phyloP scores from a whole-genome alignment of 345 rosid species.

The Carallia pectinifolia region DNA sequence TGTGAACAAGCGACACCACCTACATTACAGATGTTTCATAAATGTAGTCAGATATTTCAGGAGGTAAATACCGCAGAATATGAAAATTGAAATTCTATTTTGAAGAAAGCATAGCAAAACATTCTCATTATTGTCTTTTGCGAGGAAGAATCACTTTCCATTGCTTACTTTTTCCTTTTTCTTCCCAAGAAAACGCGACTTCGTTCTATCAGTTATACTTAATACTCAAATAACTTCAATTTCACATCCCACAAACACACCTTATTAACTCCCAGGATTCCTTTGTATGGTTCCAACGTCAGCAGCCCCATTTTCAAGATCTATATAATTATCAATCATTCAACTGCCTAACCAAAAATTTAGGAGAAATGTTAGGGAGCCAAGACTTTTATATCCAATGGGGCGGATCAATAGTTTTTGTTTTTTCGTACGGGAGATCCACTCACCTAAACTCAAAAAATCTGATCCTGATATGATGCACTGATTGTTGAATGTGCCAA shows the following conservation, averaged over 20 bases:
- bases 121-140: too few relatives aligned
- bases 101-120: too few relatives aligned
- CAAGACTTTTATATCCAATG: too few relatives aligned
- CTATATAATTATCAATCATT: not conserved
- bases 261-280: too few relatives aligned
- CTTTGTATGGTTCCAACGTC: too few relatives aligned
- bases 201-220: not conserved
- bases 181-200: not conserved
- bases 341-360: not conserved
- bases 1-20: conserved; percentile 68
- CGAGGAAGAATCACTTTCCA: not conserved
- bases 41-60: conserved; percentile 5
- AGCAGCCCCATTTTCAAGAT: not conserved
- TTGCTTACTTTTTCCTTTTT: not conserved
- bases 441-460: too few relatives aligned
- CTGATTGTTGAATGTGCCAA: too few relatives aligned
- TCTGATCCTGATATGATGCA: too few relatives aligned
- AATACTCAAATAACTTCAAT: not conserved
- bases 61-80: not conserved
- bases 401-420: too few relatives aligned
- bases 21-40: conserved; percentile 36
- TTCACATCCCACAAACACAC: not conserved
- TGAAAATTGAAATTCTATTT: too few relatives aligned
- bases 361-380: too few relatives aligned
- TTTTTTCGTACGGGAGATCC: too few relatives aligned